These are phyloP conservation scores for Pisolithus tinctorius DNA, from an alignment of 768 basidiomycete genomes.

Conservation along the genomic window DNA sequence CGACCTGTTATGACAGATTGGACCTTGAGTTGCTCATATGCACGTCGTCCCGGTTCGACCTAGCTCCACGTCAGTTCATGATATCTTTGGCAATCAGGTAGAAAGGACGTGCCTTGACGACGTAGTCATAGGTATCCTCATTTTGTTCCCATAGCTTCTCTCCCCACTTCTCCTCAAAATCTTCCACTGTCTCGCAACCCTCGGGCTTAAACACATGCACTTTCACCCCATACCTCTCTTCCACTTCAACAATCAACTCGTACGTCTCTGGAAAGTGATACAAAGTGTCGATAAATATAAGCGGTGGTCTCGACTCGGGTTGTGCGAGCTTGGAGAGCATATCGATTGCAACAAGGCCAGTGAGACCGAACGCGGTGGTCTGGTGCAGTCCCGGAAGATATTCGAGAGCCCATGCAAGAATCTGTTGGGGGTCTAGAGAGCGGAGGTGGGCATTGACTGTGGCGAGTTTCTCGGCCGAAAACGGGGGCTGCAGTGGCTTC, in stretches of 20 bases:
- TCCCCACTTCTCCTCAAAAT: slow-evolving; percentile 79
- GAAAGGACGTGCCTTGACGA: slow-evolving; percentile 65
- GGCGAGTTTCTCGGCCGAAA: slow-evolving; percentile 51
- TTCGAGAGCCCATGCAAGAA: slow-evolving; percentile 78
- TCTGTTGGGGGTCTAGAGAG: slow-evolving; percentile 70
- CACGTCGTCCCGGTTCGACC: slow-evolving; percentile 91
- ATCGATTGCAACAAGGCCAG: slow-evolving; percentile 88
- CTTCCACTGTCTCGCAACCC: slow-evolving; percentile 54
- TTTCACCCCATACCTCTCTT: slow-evolving; percentile 61
- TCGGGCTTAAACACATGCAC: slow-evolving; percentile 78
- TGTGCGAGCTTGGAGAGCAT: slow-evolving; percentile 84
- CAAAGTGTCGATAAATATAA: slow-evolving; percentile 95
- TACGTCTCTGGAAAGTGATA: slow-evolving; percentile 96
- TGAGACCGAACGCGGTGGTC: slow-evolving; percentile 95
- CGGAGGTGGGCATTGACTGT: slow-evolving; percentile 71
- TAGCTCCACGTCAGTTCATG: slow-evolving; percentile 21
- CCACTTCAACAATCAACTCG: slow-evolving; percentile 78
- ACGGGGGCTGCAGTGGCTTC: slow-evolving; percentile 48
- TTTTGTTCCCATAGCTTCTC: slow-evolving; percentile 81
- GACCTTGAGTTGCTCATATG: slow-evolving; percentile 74
- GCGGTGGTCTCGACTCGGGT: slow-evolving; percentile 50
- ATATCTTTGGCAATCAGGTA: neutral
- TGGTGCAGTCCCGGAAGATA: slow-evolving; percentile 80
- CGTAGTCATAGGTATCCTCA: slow-evolving; percentile 84
- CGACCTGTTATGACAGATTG: slow-evolving; percentile 92